Base-by-base conservation (phyloP, 2,329 filamentous ascomycete genomes). In the Paramyrothecium sp. region DNA sequence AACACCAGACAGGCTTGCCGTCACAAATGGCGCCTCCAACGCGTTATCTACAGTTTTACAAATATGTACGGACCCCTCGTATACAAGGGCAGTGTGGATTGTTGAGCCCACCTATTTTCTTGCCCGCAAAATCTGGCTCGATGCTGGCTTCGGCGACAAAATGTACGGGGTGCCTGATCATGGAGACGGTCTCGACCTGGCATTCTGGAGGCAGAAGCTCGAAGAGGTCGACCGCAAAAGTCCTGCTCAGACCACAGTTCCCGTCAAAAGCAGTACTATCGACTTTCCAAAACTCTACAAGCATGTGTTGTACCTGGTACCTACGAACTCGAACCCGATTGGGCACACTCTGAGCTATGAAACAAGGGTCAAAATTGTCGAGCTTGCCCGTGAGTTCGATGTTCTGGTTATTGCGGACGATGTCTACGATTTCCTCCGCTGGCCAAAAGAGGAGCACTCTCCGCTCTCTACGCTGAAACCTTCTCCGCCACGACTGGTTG, bases 351-450 rank as follows among this genome's bases (percentile, higher is more conserved):
- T 89, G 82, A 81, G 81, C 16, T 65, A 87, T 20, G 65, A 68
- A 23, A 77, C 82, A 41, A 77, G 89, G 19, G 71, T 82, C 56
- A 72, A 79, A 34, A 73, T 91, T 2, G 80, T 91, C 13, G 72
- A 75, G 13, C 65, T 90, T 10, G 89, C 88, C 1, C 75, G 87
- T 50, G 75, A 85, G 49, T 86, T 81, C 62, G 86, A 91, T 67
- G 86, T 85, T 3, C 74, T 91, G 19, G 70, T 91, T 51, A 77
- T 90, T 10, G 81, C 82, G 2, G 88, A 91, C 68, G 89, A 91
- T 70, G 88, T 91, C 1, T 91, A 91, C 65, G 88, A 91, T 67
- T 83, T 87, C 60, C 74, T 91, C 11, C 80, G 85, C 64, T 90
- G 87, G 87, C 65, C 65, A 7, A 60, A 60, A 3, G 58, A 60